Conservation (phyloP, 495 filamentous ascomycete species). For the Cenococcum geophilum region DNA sequence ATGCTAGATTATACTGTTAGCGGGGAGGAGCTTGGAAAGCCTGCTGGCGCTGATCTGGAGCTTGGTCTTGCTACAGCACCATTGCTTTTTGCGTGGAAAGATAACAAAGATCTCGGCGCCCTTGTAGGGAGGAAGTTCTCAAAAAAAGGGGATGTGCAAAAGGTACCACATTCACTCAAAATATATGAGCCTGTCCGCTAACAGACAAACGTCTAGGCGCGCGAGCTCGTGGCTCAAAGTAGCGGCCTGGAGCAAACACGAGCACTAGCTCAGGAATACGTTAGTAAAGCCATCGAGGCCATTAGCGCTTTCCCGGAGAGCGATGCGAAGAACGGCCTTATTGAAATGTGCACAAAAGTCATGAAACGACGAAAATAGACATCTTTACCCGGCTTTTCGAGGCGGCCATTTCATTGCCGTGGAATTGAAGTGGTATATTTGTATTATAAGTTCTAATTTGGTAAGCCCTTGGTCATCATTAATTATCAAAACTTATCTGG, state of each 20-base stretch:
- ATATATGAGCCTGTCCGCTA: not conserved
- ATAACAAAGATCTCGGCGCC: constrained; percentile 72
- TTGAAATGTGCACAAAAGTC: constrained; percentile 90
- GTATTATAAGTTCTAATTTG: no score
- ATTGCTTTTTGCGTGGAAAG: constrained; percentile 92
- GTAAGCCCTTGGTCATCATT: no score
- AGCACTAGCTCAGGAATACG: constrained; percentile 82
- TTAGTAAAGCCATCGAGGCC: constrained; percentile 76
- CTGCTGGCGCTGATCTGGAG: constrained; percentile 88
- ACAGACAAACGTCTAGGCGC: constrained; percentile 53
- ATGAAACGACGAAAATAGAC: constrained; percentile 78
- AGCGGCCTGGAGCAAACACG: constrained; percentile 87
- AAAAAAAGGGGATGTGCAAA: constrained; percentile 73
- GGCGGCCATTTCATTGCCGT: no score
- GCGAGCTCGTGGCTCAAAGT: constrained; percentile 72
- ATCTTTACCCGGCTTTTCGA: no score
- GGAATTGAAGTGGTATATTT: no score
- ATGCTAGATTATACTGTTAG: constrained; percentile 93
- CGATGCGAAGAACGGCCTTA: constrained; percentile 82
- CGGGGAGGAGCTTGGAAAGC: constrained; percentile 81
- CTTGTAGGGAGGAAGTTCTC: constrained; percentile 89
- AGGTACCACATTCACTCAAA: constrained; percentile 43
- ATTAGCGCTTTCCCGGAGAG: constrained; percentile 79
- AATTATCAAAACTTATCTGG: no score
- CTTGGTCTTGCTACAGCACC: constrained; percentile 94